Evolutionary conservation across 2,329 filamentous ascomycete genomes (phyloP), one percentile per base, ranked within the genome.

Genomic region (Venturia aucupariae): DNA sequence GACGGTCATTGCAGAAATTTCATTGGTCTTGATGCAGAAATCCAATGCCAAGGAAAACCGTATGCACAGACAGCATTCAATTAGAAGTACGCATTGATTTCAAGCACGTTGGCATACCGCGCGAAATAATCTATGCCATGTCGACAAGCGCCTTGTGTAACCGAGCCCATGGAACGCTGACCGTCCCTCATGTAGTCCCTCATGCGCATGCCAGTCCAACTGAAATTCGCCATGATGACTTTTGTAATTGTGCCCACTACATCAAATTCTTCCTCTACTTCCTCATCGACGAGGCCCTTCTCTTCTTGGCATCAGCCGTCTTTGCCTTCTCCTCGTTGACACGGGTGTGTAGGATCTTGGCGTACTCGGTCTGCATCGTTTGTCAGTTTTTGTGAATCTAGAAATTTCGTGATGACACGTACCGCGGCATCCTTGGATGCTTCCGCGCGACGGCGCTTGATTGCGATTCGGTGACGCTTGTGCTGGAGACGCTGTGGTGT

Each of bases 401-500:
- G n/a, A 30, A 22, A 30, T 19, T 15, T n/a, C 32, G 41, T 35
- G 38, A 62, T 63, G 62, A 64, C 70, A 87, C 90, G 78, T 91
- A 96, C 94, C 77, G 94, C 94, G 85, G 96, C 93, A 79, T 99
- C 94, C 88, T 97, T 97, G 84, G 91, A 87, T 82, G 92, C 90
- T 86, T 99, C 94, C 76, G 92, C 83, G 78, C 92, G 90, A 81
- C 94, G 93, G 81, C 93, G 91, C 92, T 99, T 99, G 83, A 99
- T 89, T 76, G 94, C 93, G 76, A 95, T 84, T 75, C 92, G 87
- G 86, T 97, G 94, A 77, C 94, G 92, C 90, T 97, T 99, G 90
- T 96, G 94, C 87, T 99, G 94, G 78, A 99, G 92, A 81, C 94
- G 94, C 85, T 97, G 94, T 80, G 94, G 94, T 77, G 94, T 99